Base-by-base conservation (phyloP, 768 basidiomycete genomes). In the Lentinula sp. region DNA sequence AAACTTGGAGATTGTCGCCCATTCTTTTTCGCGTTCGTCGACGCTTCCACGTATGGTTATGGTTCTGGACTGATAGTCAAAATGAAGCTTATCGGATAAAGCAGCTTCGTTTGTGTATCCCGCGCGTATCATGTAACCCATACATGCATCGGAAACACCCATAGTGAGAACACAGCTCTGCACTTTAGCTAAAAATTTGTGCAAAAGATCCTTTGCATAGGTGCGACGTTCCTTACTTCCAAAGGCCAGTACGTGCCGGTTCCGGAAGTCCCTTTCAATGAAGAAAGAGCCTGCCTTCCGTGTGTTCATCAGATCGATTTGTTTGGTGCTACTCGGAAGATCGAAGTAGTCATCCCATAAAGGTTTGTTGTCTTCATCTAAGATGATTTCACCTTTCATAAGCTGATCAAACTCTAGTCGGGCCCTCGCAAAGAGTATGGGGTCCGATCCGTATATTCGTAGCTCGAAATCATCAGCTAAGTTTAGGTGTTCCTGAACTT, bases 321-420 rank as follows among this genome's bases (percentile, higher is more conserved):
- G 69, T 28, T 72, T 72, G 20, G 61, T 59, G 43, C 81, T 78
- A 60, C 75, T 77, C n/a, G 72, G 53, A n/a, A 72, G 68, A 15
- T 76, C 72, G 61, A 85, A 77, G 59, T 80, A 81, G 16, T 78
- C 77, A 53, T 81, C 78, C 83, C 84, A 85, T 3, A 78, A 61
- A 1, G 64, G 60, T 20, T 62, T 61, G 0, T 68, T 70, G 3
- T 76, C 74, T 0, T 72, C 69, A 13, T 64, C n/a, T 12, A 60
- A 64, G 36, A 80, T 59, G 13, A 77, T 61, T 13, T 73, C 66
- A 6, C 83, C 83, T 5, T 70, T 67, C 23, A 84, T 53, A 13
- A 81, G 64, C 0, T 49, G 28, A 41, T 78, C 75, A 23, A 85
- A 39, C 20, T 48, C 59, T 35, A 43, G 50, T 32, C 41, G 48